Evolutionary conservation across 768 basidiomycete genomes (phyloP).

Genomic region (Pholiota conissans): DNA sequence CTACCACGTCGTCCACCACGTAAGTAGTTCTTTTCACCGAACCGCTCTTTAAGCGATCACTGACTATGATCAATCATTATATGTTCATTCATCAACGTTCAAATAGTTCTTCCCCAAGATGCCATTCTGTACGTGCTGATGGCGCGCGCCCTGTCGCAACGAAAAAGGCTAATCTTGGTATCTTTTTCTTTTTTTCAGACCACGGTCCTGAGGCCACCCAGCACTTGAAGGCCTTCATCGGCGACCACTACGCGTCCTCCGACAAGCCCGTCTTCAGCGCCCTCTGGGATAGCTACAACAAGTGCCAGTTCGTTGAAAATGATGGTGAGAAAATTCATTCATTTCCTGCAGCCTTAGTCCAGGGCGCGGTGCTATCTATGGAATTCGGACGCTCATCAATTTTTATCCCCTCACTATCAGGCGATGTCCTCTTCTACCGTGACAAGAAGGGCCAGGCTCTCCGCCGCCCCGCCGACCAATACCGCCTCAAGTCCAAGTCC

Average conservation of each 20-base stretch:
- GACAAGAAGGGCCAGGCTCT: slow-evolving; percentile 39
- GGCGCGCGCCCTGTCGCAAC: no score
- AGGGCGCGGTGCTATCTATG: no score
- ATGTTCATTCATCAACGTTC: not conserved
- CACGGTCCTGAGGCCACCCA: slow-evolving; percentile 52
- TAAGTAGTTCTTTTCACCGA: slow-evolving; percentile 22
- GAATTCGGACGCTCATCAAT: not conserved
- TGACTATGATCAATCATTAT: not conserved
- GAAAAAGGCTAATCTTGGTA: no score
- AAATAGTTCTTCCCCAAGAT: slow-evolving; percentile 59
- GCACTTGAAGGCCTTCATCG: slow-evolving; percentile 47
- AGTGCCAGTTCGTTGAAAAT: slow-evolving; percentile 60
- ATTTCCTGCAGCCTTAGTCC: no score
- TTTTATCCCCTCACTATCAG: slow-evolving; percentile 22
- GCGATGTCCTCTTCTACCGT: slow-evolving; percentile 46
- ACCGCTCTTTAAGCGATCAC: not conserved
- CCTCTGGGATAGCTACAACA: slow-evolving; percentile 55
- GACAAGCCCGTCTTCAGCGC: slow-evolving; percentile 42
- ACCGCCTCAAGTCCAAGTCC: slow-evolving; percentile 13
- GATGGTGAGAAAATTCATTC: slow-evolving; percentile 32
- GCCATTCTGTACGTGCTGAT: slow-evolving; percentile 56
- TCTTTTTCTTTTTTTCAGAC: no score
- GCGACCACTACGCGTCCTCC: slow-evolving; percentile 48
- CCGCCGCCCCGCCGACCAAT: slow-evolving; percentile 32
- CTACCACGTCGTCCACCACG: slow-evolving; percentile 65